Conservation (phyloP, 345 rosid species). For the Aquilaria yunnanensis region DNA sequence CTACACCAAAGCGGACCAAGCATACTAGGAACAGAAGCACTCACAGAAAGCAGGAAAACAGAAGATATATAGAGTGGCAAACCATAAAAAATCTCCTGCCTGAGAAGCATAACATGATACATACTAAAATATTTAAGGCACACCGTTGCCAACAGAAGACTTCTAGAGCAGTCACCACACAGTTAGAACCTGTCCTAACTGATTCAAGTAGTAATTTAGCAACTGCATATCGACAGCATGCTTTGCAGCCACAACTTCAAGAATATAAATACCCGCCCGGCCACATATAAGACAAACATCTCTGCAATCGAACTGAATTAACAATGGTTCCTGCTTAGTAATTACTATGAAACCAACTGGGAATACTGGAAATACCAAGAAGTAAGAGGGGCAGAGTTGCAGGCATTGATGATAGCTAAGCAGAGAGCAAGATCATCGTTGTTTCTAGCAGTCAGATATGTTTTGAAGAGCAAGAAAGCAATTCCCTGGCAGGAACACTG, state of each 20-base stretch:
- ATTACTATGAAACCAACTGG: background rate
- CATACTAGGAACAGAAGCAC: too few species aligned
- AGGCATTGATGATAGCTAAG: slow-evolving; percentile 42
- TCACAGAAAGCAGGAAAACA: too few species aligned
- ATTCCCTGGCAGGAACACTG: slow-evolving; percentile 22
- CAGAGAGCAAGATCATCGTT: slow-evolving; percentile 37
- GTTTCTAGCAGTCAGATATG: slow-evolving; percentile 38
- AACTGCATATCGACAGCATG: slow-evolving; percentile 32
- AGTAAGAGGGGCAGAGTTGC: slow-evolving; percentile 43
- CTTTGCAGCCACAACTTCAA: slow-evolving; percentile 63
- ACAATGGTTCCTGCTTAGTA: background rate
- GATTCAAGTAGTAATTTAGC: slow-evolving; percentile 29
- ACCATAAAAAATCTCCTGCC: too few species aligned
- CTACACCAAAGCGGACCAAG: too few species aligned
- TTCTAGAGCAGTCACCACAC: too few species aligned
- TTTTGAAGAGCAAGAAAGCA: slow-evolving; percentile 51
- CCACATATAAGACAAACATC: slow-evolving; percentile 58
- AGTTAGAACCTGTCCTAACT: slow-evolving; percentile 34
- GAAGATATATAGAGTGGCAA: too few species aligned
- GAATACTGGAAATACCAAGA: slow-evolving; percentile 30
- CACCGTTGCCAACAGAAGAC: too few species aligned
- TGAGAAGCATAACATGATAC: too few species aligned
- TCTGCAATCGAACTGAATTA: slow-evolving; percentile 18
- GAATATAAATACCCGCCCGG: slow-evolving; percentile 58
- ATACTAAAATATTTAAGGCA: too few species aligned